A percentile compares a stretch with the other conserved stretches of the same genome.
Conservation (phyloP, 139 green algal species). For the Chlamydomonas asymmetrica region DNA sequence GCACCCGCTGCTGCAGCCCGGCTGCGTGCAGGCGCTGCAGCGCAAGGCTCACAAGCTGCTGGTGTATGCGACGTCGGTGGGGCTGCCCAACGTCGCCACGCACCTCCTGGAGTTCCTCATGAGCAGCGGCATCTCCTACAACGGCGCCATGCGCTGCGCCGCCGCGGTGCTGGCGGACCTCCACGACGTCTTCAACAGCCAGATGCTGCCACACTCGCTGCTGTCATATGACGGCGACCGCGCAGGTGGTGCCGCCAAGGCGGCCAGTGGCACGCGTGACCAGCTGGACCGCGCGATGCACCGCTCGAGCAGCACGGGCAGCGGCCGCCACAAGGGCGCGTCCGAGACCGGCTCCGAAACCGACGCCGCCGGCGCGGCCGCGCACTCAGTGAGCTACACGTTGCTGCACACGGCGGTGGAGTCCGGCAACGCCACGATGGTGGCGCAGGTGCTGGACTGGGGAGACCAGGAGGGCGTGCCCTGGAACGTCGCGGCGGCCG, state of each 20-base stretch:
- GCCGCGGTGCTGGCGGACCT: neutral
- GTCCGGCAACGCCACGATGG: neutral
- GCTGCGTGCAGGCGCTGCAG: neutral
- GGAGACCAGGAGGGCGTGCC: neutral
- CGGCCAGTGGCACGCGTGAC: neutral
- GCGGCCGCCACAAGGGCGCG: too few species aligned
- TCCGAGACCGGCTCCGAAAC: neutral
- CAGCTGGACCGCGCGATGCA: too few species aligned
- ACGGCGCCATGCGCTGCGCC: neutral
- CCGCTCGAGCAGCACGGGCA: neutral
- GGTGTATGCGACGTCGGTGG: neutral
- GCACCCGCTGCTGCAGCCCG: conserved; percentile 17
- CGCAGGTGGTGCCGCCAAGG: too few species aligned
- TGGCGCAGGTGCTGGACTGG: conserved; percentile 10
- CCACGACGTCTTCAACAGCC: neutral
- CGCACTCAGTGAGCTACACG: neutral
- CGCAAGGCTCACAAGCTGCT: neutral
- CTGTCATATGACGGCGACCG: too few species aligned
- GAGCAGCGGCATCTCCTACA: too few species aligned
- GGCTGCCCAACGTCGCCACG: neutral
- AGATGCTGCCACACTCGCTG: neutral
- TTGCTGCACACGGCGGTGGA: conserved; percentile 21
- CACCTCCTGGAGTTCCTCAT: conserved; percentile 7
- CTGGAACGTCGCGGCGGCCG: neutral
- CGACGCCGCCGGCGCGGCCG: neutral